phyloP scores from a whole-genome alignment of 495 filamentous ascomycete species.

The Paragyromitra xinjiangensis region DNA sequence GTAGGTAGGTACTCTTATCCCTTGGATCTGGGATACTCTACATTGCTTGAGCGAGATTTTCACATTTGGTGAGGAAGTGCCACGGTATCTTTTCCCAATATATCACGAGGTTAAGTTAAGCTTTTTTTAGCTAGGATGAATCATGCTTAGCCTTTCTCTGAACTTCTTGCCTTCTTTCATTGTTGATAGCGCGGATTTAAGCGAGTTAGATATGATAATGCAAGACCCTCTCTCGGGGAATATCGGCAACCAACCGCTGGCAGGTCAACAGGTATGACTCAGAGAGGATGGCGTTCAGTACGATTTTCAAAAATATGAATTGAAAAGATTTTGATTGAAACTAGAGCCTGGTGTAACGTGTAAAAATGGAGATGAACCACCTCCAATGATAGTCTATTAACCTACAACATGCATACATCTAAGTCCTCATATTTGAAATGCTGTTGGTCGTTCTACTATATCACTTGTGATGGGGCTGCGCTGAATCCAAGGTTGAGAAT shows the following conservation, averaged over 20 bases:
- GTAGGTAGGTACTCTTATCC: not conserved
- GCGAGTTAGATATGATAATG: slow-evolving; percentile 18
- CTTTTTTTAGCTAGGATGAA: slow-evolving; percentile 29
- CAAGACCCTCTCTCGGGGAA: not conserved
- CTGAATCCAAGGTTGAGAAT: not conserved
- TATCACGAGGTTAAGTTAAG: slow-evolving; percentile 28
- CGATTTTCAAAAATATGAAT: too few relatives aligned
- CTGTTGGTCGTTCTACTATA: not conserved
- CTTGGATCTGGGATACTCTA: not conserved
- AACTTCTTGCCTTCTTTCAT: too few relatives aligned
- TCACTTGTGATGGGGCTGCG: not conserved
- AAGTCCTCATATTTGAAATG: not conserved
- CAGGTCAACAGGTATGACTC: not conserved
- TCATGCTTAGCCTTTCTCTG: slow-evolving; percentile 1
- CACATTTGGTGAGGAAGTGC: not conserved
- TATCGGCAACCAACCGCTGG: not conserved
- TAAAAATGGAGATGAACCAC: too few relatives aligned
- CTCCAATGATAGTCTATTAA: too few relatives aligned
- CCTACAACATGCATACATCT: not conserved
- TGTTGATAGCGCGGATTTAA: slow-evolving; percentile 2
- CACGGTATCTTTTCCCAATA: not conserved
- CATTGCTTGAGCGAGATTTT: not conserved
- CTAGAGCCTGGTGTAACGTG: not conserved
- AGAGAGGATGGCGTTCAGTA: not conserved
- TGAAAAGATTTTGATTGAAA: too few relatives aligned